These are phyloP conservation scores for Syzygium jambos DNA, from an alignment of 345 rosid genomes.

Conservation along the genomic window DNA sequence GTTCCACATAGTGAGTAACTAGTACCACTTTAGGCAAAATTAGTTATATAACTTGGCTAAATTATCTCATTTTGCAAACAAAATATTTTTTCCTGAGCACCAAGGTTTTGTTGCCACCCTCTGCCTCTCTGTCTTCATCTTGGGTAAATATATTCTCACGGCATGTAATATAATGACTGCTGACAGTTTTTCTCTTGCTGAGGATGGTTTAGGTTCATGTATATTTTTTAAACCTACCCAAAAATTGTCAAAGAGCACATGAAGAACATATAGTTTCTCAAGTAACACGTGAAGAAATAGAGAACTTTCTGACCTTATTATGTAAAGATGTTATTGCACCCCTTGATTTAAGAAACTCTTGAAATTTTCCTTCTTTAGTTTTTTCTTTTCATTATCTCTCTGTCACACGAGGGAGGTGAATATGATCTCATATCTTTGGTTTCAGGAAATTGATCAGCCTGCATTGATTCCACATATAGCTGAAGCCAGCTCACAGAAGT, in stretches of 20 bases:
- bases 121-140: neutral
- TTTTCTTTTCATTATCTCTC: neutral
- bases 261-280: neutral
- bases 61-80: neutral
- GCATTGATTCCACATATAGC: slow-evolving; percentile 98
- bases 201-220: neutral
- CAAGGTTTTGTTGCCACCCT: neutral
- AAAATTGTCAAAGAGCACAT: neutral
- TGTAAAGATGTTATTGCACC: neutral
- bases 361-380: neutral
- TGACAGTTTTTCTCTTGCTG: neutral
- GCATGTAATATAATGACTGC: neutral
- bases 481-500: slow-evolving; percentile 88
- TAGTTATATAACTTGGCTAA: neutral
- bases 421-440: slow-evolving; percentile 1
- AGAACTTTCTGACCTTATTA: neutral
- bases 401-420: neutral
- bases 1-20: neutral
- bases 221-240: neutral
- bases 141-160: neutral
- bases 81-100: neutral
- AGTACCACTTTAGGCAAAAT: neutral
- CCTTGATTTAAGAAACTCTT: neutral
- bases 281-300: neutral
- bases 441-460: slow-evolving; percentile 96